Percentiles rank a stretch among this genome's conserved stretches.
Conservation (phyloP, 768 basidiomycete genomes). For the Tulasnella sp. region DNA sequence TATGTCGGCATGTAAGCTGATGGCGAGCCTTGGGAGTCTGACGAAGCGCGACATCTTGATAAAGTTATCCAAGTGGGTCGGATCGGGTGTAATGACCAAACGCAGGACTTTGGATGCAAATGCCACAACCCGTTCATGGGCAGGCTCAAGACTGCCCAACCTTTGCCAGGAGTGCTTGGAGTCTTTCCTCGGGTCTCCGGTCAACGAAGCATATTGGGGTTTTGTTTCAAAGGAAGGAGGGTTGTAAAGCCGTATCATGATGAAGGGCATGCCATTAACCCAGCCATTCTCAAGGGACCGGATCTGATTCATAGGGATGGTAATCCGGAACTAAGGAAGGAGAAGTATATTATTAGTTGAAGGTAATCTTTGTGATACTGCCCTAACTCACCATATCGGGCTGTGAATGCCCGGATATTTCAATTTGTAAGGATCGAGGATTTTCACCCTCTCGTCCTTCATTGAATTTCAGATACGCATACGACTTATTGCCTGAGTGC, state of each 20-base stretch:
- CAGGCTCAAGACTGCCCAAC: slow-evolving; percentile 49
- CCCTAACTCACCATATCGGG: slow-evolving; percentile 27
- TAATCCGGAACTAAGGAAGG: neutral
- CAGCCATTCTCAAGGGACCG: slow-evolving; percentile 52
- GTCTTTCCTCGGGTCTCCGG: slow-evolving; percentile 37
- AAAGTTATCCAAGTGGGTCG: slow-evolving; percentile 47
- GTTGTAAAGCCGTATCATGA: slow-evolving; percentile 31
- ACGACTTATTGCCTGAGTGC: neutral
- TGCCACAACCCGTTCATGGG: slow-evolving; percentile 53
- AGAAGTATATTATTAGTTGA: slow-evolving; percentile 30
- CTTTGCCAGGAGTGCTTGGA: slow-evolving; percentile 48
- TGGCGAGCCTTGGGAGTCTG: slow-evolving; percentile 27
- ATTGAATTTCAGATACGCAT: slow-evolving; percentile 11
- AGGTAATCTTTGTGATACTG: slow-evolving; percentile 46
- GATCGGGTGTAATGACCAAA: slow-evolving; percentile 49
- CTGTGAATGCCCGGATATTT: neutral
- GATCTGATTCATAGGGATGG: slow-evolving; percentile 27
- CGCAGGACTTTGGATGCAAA: slow-evolving; percentile 46
- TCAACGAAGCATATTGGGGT: slow-evolving; percentile 47
- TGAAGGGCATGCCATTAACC: slow-evolving; percentile 53
- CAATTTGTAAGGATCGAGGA: slow-evolving; percentile 1
- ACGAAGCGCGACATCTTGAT: slow-evolving; percentile 38
- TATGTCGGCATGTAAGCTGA: slow-evolving; percentile 41
- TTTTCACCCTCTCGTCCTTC: slow-evolving; percentile 7
- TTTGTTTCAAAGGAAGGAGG: slow-evolving; percentile 59